Evolutionary conservation across 73 alveolate species (phyloP), one percentile per base, ranked within the genome.

Genomic region (Symbiodinium pilosum): DNA sequence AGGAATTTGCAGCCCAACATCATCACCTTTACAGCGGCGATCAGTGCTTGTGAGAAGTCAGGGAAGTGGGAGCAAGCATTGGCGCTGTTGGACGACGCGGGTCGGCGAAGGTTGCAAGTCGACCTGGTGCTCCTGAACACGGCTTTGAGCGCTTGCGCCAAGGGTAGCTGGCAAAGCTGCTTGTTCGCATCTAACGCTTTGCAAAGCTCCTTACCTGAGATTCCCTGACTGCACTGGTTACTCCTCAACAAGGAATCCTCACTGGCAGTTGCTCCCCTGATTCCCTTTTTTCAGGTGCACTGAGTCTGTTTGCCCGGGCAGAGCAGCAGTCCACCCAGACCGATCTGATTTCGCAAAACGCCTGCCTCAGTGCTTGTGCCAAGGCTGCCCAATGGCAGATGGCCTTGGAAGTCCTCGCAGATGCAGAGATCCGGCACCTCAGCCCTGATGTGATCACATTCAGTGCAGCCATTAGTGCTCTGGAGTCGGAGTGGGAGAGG

Each of bases 401-500:
- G 1, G 77, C 77, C 41, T 26, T 64, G 38, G 16, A 26, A 26
- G 36, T 64, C 41, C 77, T 64, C 77, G 77, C 77, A 0, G 77
- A 47, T 9, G 59, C 21, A 47, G 6, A 14, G 59, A 47, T 6
- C 59, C 59, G 59, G 59, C 59, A 14, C 59, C 59, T 47, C 21
- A 14, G 14, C 21, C 59, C 59, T 5, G 26, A 56, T 32, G 26
- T 64, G 77, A 64, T 64, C 77, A 64, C 77, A 32, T 64, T 1
- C 38, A 64, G 77, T 36, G 40, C 77, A 16, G 77, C 77, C 36
- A 26, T 64, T 9, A 64, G 77, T 36, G 30, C 77, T 16, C 38
- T 64, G 77, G 77, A 64, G 77, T 64, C 40, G 38, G 77, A 64
- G 77, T 64, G 77, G 77, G 77, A 64, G 77, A 7, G 21, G 77